phyloP scores from a whole-genome alignment of 163 green algal species.

The Chlamydomonas reinhardtii region DNA sequence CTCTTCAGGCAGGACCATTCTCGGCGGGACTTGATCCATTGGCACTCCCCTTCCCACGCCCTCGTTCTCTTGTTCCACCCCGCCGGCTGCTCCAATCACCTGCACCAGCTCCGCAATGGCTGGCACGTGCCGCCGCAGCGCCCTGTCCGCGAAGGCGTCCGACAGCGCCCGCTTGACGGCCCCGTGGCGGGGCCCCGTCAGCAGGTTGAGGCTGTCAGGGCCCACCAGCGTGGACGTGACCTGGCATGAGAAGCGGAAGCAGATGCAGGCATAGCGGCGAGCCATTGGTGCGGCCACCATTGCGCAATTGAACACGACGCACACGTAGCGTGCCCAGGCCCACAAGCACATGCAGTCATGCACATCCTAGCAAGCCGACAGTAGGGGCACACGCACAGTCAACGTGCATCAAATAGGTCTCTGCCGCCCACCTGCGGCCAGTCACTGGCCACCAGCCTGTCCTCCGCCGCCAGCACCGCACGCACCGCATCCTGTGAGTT shows the following conservation, averaged over 20 bases:
- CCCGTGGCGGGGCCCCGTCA: conserved; percentile 6
- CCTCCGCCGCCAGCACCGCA: conserved; percentile 14
- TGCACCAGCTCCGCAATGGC: background rate
- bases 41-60: too few species aligned
- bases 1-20: too few species aligned
- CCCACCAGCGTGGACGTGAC: conserved; percentile 9
- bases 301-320: background rate
- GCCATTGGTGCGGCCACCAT: too few species aligned
- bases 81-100: background rate
- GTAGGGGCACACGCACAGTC: background rate
- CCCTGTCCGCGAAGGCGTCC: background rate
- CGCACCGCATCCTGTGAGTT: conserved; percentile 1
- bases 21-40: too few species aligned
- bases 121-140: conserved; percentile 6
- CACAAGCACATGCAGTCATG: background rate
- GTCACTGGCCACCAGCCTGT: conserved; percentile 7
- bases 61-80: too few species aligned
- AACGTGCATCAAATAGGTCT: too few species aligned
- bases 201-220: conserved; percentile 35
- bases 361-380: too few species aligned
- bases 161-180: conserved; percentile 22
- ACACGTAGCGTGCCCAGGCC: too few species aligned
- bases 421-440: conserved; percentile 13
- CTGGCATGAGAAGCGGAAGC: background rate
- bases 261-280: background rate